A percentile compares a stretch with the other conserved stretches of the same genome.
phyloP scores from a whole-genome alignment of 2,329 filamentous ascomycete species.

The Neobulgaria alba region DNA sequence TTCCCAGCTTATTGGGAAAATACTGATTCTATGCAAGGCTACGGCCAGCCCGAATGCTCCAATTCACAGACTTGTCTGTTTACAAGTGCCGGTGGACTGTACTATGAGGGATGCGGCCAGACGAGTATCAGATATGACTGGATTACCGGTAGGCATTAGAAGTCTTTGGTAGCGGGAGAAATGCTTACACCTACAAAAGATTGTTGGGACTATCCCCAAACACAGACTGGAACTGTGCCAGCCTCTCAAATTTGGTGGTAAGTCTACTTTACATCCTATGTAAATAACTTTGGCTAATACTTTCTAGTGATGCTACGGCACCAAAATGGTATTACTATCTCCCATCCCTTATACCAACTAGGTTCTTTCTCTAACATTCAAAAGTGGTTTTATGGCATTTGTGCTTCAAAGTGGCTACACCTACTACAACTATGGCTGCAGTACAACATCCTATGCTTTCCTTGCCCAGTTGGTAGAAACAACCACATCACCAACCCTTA shows the following conservation, averaged over 20 bases:
- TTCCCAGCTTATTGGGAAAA: not conserved
- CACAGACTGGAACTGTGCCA: slow-evolving; percentile 6
- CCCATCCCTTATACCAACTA: no score
- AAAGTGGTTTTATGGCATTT: slow-evolving; percentile 20
- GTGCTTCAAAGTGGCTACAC: slow-evolving; percentile 10
- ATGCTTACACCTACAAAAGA: slow-evolving; percentile 3
- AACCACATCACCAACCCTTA: not conserved
- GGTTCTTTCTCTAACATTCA: no score
- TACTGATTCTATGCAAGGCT: slow-evolving; percentile 5
- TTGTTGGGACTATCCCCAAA: slow-evolving; percentile 14
- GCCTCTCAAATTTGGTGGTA: slow-evolving; percentile 17
- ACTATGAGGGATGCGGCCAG: slow-evolving; percentile 20
- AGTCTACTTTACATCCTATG: no score
- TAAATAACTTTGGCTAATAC: not conserved
- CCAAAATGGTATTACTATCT: no score
- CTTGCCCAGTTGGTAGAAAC: slow-evolving; percentile 9
- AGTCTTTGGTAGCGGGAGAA: not conserved
- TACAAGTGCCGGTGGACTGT: slow-evolving; percentile 9
- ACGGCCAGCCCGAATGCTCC: slow-evolving; percentile 15
- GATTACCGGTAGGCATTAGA: slow-evolving; percentile 10
- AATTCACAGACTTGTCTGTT: slow-evolving; percentile 19
- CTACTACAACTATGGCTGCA: slow-evolving; percentile 19
- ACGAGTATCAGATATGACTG: slow-evolving; percentile 15
- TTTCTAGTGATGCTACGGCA: slow-evolving; percentile 3
- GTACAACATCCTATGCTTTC: slow-evolving; percentile 10